These are phyloP conservation scores for Microglena sp. DNA, from an alignment of 139 green algal genomes.

Conservation along the genomic window DNA sequence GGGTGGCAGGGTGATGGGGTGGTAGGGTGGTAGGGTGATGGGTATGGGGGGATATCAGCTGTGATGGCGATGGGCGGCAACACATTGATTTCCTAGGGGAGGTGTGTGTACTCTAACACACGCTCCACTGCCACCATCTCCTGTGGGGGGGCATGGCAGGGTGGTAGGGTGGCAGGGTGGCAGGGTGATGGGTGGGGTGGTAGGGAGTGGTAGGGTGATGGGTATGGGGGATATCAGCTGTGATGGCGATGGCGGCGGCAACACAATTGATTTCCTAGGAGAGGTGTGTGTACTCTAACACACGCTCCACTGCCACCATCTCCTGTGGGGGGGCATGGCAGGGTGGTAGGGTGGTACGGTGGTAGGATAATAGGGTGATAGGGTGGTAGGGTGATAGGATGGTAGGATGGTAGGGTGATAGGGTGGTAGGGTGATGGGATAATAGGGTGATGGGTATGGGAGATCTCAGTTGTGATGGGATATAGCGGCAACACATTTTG, in stretches of 20 bases:
- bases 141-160: conserved; percentile 14
- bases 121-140: conserved; percentile 72
- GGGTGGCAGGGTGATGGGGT: conserved; percentile 1
- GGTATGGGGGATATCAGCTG: not conserved
- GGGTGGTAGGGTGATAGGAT: not conserved
- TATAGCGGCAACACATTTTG: not conserved
- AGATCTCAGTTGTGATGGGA: not conserved
- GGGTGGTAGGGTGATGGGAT: too few relatives aligned
- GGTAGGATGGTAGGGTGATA: too few relatives aligned
- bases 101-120: conserved; percentile 32
- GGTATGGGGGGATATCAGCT: not conserved
- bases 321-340: too few relatives aligned
- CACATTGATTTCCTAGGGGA: conserved; percentile 6
- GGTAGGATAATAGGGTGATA: not conserved
- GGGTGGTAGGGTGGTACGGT: too few relatives aligned
- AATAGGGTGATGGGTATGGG: too few relatives aligned
- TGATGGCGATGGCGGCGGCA: not conserved
- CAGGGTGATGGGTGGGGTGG: too few relatives aligned
- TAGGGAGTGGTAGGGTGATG: too few relatives aligned
- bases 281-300: conserved; percentile 1
- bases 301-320: conserved; percentile 38
- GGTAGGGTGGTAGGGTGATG: not conserved
- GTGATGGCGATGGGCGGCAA: not conserved
- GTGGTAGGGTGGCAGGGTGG: too few relatives aligned
- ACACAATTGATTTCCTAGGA: conserved; percentile 1